Evolutionary conservation across 1,139 yeast genomes (phyloP).

Genomic region (Fermentozyma sake): DNA sequence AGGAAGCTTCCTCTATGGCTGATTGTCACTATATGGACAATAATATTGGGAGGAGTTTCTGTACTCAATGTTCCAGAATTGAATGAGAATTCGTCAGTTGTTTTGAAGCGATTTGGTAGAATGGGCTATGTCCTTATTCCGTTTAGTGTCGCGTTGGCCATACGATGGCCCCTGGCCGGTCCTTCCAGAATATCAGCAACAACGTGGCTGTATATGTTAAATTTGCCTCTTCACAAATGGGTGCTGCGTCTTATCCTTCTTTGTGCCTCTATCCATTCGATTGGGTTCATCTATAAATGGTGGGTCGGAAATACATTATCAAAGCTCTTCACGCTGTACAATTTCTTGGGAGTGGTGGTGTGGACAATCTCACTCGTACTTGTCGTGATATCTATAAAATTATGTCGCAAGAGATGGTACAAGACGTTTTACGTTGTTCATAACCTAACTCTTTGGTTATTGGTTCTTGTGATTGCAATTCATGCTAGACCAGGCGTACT

Average conservation of each 20-base stretch:
- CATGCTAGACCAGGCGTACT: slow-evolving; percentile 45
- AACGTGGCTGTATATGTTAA: slow-evolving; percentile 39
- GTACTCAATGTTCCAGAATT: slow-evolving; percentile 18
- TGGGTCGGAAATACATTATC: too few relatives aligned
- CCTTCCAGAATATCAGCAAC: too few relatives aligned
- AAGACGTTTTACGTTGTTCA: slow-evolving; percentile 32
- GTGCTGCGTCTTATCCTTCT: slow-evolving; percentile 59
- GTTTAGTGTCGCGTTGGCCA: slow-evolving; percentile 52
- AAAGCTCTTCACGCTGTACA: slow-evolving; percentile 38
- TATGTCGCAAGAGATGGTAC: slow-evolving; percentile 22
- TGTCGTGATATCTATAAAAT: slow-evolving; percentile 48
- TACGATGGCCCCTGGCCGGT: slow-evolving; percentile 43
- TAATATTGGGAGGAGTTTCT: slow-evolving; percentile 17
- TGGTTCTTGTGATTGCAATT: slow-evolving; percentile 27
- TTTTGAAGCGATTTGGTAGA: slow-evolving; percentile 49
- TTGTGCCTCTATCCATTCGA: slow-evolving; percentile 51
- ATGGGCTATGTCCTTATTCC: slow-evolving; percentile 65
- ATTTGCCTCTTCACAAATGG: slow-evolving; percentile 74
- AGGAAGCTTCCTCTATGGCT: slow-evolving; percentile 25
- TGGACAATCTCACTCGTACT: slow-evolving; percentile 32
- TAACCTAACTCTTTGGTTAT: slow-evolving; percentile 25
- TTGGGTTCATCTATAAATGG: slow-evolving; percentile 53
- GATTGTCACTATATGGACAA: slow-evolving; percentile 28
- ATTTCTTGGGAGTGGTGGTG: slow-evolving; percentile 61
- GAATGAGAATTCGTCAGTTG: slow-evolving; percentile 17